phyloP scores from a whole-genome alignment of 192 early-diverging fungal species.

The Podila horticola region DNA sequence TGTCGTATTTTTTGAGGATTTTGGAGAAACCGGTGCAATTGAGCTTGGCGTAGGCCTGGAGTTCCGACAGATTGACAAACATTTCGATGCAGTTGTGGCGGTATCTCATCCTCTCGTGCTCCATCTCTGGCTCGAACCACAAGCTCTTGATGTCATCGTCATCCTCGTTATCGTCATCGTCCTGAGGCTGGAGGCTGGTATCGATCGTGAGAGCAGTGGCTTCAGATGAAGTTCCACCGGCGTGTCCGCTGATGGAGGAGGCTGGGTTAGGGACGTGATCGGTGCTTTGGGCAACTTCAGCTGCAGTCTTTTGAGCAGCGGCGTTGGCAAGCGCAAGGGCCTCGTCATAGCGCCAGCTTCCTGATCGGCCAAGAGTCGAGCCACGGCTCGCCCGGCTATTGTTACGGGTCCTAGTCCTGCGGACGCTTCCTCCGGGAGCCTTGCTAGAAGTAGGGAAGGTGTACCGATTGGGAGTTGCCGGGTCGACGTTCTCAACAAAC shows the following conservation, averaged over 20 bases:
- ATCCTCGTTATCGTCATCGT: conserved; percentile 21
- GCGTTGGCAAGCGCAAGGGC: conserved; percentile 23
- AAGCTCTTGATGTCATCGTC: conserved; percentile 36
- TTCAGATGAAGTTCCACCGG: conserved; percentile 4
- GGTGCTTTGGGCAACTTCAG: background rate
- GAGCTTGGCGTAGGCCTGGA: conserved; percentile 88
- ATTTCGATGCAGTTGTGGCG: conserved; percentile 72
- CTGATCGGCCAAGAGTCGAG: conserved; percentile 29
- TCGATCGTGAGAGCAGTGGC: background rate
- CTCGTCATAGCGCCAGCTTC: conserved; percentile 47
- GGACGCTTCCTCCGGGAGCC: conserved; percentile 19
- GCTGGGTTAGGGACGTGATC: conserved; percentile 26
- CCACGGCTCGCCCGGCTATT: conserved; percentile 38
- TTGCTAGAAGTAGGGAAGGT: conserved; percentile 6
- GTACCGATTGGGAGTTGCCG: conserved; percentile 2
- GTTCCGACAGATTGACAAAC: conserved; percentile 85
- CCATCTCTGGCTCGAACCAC: conserved; percentile 51
- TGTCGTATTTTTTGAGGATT: conserved; percentile 98
- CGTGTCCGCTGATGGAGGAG: background rate
- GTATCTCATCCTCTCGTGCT: conserved; percentile 48
- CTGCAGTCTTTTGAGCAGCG: conserved; percentile 11
- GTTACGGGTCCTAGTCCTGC: conserved; percentile 40
- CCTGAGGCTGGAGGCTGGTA: background rate
- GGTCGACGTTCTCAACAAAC: conserved; percentile 54
- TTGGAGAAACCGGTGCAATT: conserved; percentile 95